Conservation (phyloP, 2,329 filamentous ascomycete genomes). For the Lachnellula occidentalis region DNA sequence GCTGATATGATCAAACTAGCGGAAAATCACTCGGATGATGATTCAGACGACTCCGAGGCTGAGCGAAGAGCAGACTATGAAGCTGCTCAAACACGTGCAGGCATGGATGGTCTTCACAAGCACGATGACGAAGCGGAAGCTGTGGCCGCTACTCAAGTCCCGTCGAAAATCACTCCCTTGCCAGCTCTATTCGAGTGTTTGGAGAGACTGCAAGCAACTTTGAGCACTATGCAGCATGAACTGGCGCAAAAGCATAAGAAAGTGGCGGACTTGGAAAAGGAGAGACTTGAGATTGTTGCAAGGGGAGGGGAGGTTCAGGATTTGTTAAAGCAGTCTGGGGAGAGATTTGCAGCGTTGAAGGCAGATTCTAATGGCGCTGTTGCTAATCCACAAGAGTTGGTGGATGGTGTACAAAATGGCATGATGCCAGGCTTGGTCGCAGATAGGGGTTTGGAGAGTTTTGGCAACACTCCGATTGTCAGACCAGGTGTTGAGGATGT, state of each 20-base stretch:
- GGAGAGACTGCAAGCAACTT: slow-evolving; percentile 53
- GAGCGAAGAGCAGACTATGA: slow-evolving; percentile 79
- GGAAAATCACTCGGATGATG: slow-evolving; percentile 59
- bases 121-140: slow-evolving; percentile 36
- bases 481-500: slow-evolving; percentile 28
- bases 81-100: slow-evolving; percentile 75
- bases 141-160: slow-evolving; percentile 20
- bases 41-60: slow-evolving; percentile 63
- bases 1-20: slow-evolving; percentile 76
- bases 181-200: slow-evolving; percentile 67
- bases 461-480: slow-evolving; percentile 34
- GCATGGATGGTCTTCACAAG: slow-evolving; percentile 67
- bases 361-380: slow-evolving; percentile 38
- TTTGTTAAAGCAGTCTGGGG: slow-evolving; percentile 73
- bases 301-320: slow-evolving; percentile 76
- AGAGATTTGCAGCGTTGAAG: slow-evolving; percentile 58
- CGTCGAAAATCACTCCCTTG: slow-evolving; percentile 66
- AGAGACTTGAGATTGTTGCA: slow-evolving; percentile 61
- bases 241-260: slow-evolving; percentile 54
- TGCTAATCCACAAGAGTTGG: slow-evolving; percentile 17
- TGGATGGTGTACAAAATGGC: slow-evolving; percentile 9
- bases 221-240: slow-evolving; percentile 58
- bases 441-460: slow-evolving; percentile 34
- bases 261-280: slow-evolving; percentile 61
- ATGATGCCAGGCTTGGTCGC: slow-evolving; percentile 7